A percentile compares a stretch with the other conserved stretches of the same genome.
Conservation (phyloP, 306 rosid genomes). For the Pachyrhizus erosus region DNA sequence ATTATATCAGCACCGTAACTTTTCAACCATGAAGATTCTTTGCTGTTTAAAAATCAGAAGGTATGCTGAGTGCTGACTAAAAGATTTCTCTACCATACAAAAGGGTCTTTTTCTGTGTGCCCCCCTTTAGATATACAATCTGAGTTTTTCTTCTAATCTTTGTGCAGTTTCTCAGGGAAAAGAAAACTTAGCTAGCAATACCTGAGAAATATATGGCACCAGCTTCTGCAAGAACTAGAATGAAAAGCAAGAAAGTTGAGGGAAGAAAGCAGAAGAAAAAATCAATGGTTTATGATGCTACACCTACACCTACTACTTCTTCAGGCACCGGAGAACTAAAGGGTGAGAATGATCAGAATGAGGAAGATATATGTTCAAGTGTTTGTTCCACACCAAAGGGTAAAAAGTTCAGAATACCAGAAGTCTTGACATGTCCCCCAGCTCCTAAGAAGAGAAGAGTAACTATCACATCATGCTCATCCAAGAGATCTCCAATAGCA, state of each 20-base stretch:
- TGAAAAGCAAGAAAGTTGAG: slow-evolving; percentile 30
- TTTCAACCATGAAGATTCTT: slow-evolving; percentile 50
- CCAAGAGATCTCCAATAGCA: slow-evolving; percentile 49
- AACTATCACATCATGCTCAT: slow-evolving; percentile 34
- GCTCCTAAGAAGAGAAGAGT: slow-evolving; percentile 69
- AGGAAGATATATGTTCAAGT: background rate
- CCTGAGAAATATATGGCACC: slow-evolving; percentile 58
- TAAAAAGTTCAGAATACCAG: slow-evolving; percentile 58
- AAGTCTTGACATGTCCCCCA: slow-evolving; percentile 58
- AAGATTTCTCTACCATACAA: slow-evolving; percentile 32
- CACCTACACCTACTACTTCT: background rate
- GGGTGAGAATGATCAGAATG: background rate
- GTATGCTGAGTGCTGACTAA: slow-evolving; percentile 19
- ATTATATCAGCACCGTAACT: slow-evolving; percentile 34
- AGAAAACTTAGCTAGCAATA: no score
- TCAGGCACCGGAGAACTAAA: slow-evolving; percentile 29
- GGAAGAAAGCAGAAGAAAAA: slow-evolving; percentile 38
- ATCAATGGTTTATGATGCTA: slow-evolving; percentile 27
- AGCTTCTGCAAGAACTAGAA: slow-evolving; percentile 40
- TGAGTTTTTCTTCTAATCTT: slow-evolving; percentile 38
- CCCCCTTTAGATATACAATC: slow-evolving; percentile 24
- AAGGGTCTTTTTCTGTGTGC: slow-evolving; percentile 38
- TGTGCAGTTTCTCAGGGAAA: background rate
- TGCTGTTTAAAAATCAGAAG: slow-evolving; percentile 27
- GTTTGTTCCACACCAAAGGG: slow-evolving; percentile 63